Percentiles rank a stretch among this genome's conserved stretches.
Evolutionary conservation across 331 rosid species (phyloP).

Genomic region (Malus hybrid): DNA sequence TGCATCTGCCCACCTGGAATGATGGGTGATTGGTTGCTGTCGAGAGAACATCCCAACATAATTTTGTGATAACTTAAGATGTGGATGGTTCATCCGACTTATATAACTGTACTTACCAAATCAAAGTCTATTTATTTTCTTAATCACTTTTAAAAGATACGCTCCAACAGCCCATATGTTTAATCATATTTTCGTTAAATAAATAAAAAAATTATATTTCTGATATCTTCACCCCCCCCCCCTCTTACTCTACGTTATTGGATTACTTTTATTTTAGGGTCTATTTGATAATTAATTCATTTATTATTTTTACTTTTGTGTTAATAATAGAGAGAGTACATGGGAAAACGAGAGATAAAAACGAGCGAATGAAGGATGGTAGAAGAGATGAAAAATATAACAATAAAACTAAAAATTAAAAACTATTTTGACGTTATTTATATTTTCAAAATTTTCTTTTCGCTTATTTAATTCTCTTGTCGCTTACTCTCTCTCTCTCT

Average conservation of each 20-base stretch:
- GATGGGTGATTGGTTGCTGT: slow-evolving; percentile 12
- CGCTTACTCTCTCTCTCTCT: no score
- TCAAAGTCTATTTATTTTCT: background rate
- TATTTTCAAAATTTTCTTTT: no score
- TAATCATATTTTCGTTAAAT: background rate
- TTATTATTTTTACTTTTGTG: background rate
- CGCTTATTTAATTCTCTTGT: no score
- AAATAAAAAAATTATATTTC: background rate
- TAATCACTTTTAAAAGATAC: background rate
- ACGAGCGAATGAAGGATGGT: no score
- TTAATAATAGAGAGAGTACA: no score
- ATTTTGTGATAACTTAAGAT: slow-evolving; percentile 5
- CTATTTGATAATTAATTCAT: background rate
- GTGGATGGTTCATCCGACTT: slow-evolving; percentile 14
- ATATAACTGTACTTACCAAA: background rate
- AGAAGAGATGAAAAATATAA: no score
- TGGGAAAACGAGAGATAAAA: no score
- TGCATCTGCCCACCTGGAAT: background rate
- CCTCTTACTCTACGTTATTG: background rate
- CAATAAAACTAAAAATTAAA: no score
- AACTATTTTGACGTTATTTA: no score
- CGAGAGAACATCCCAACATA: slow-evolving; percentile 25
- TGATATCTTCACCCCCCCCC: background rate
- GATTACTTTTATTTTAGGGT: background rate
- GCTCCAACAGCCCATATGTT: slow-evolving; percentile 3